Conservation (phyloP, 116 monocot genomes). For the Posidonia oceanica region DNA sequence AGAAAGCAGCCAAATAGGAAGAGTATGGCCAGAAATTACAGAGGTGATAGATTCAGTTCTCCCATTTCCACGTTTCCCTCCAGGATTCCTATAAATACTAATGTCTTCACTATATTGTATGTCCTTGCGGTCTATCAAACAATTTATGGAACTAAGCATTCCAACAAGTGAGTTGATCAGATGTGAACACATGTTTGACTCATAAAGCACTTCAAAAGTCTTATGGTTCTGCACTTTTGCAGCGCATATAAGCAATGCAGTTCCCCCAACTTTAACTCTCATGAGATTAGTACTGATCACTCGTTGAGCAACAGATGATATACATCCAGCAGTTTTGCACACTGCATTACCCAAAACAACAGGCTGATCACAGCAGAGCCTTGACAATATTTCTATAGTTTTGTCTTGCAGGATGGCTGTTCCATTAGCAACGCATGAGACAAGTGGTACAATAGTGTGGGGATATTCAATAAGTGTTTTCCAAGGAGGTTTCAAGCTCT, state of each 20-base stretch:
- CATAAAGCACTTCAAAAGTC: slow-evolving; percentile 46
- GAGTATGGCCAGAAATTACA: slow-evolving; percentile 58
- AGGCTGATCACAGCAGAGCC: slow-evolving; percentile 64
- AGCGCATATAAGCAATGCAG: slow-evolving; percentile 84
- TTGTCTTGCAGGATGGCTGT: slow-evolving; percentile 68
- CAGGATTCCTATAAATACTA: slow-evolving; percentile 39
- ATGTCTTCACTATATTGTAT: slow-evolving; percentile 36
- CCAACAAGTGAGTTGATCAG: slow-evolving; percentile 66
- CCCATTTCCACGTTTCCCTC: slow-evolving; percentile 30
- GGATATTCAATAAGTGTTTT: slow-evolving; percentile 73
- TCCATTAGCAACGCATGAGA: slow-evolving; percentile 60
- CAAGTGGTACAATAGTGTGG: slow-evolving; percentile 64
- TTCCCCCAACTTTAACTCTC: slow-evolving; percentile 76
- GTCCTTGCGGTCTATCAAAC: slow-evolving; percentile 17
- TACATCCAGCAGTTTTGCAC: slow-evolving; percentile 46
- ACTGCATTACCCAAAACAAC: slow-evolving; percentile 45
- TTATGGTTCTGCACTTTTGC: slow-evolving; percentile 55
- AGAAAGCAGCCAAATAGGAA: slow-evolving; percentile 68
- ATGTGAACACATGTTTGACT: slow-evolving; percentile 38
- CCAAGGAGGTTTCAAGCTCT: slow-evolving; percentile 48
- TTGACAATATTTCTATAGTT: slow-evolving; percentile 84
- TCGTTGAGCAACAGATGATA: slow-evolving; percentile 59
- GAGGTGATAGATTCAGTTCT: slow-evolving; percentile 43
- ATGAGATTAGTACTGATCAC: slow-evolving; percentile 46
- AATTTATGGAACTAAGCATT: slow-evolving; percentile 46